Evolutionary conservation across 129 eudicot species (phyloP), one percentile per base, ranked within the genome.

Genomic region (Daucus carota): DNA sequence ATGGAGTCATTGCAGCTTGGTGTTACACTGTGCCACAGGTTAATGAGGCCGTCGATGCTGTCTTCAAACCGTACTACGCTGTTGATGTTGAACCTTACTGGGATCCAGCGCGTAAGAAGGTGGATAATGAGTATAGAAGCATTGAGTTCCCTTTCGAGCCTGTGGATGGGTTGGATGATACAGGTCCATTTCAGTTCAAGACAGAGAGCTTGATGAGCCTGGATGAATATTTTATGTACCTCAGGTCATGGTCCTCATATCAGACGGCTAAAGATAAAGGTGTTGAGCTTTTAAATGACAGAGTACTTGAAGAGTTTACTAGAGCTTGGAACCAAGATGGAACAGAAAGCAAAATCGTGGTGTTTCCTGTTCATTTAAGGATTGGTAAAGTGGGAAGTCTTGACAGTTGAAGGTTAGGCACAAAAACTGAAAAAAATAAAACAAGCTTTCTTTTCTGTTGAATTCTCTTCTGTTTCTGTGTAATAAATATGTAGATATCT

Each of bases 1-100:
- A 83, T 34, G 97, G 97, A 8, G 85, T 92, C 14, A 73, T 90
- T 24, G 92, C 97, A 0, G 96, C 94, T 29, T 92, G 94, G 96
- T 88, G 94, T 74, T 90, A 92, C 89, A 90, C 89, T 0, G 13
- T 5, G 42, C 94, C 94, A 8, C 75, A 72, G 71, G 78, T 86
- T 40, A 83, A 79, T 60, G 83, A 52, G 10, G 36, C 40, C 0
- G 74, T 90, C 2, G 89, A 90, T 78, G 77, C 74, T 1, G 43
- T 88, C 22, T 82, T 90, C 28, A 63, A 38, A 0, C 78, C 65
- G 16, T 78, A 78, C 54, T 90, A 84, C 83, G 17, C 45, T 0
- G 24, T 60, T 29, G 88, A 76, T 38, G 46, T 90, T 2, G 75
- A 73, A 2, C 88, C 90, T 16, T 88, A 81, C 68, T 92, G 91